These are phyloP conservation scores for Blastobotrys niveus DNA, from an alignment of 1,139 yeast species.

Conservation along the genomic window DNA sequence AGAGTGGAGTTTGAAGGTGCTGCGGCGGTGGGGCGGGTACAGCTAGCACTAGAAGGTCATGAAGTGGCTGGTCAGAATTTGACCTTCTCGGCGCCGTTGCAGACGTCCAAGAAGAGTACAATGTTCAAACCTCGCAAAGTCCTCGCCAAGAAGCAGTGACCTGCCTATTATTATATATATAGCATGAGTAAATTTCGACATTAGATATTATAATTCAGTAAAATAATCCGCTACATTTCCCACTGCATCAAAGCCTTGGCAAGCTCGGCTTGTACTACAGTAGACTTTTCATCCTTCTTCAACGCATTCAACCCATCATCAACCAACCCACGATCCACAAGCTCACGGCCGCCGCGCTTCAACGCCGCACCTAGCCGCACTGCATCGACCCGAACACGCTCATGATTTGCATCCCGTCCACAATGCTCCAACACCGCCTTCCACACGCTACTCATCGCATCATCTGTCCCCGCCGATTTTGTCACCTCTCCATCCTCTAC, in stretches of 20 bases:
- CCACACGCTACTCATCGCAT: constrained; percentile 35
- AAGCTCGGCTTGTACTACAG: constrained; percentile 24
- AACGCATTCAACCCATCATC: constrained; percentile 11
- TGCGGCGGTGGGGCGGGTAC: constrained; percentile 52
- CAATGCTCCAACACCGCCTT: constrained; percentile 30
- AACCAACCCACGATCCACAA: not conserved
- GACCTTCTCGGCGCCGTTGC: constrained; percentile 5
- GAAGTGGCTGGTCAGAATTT: constrained; percentile 24
- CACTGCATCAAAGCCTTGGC: constrained; percentile 9
- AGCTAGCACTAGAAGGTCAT: constrained; percentile 44
- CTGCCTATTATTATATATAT: no score
- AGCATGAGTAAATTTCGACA: no score
- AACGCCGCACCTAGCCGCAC: constrained; percentile 37
- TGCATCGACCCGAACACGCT: constrained; percentile 55
- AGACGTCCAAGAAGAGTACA: constrained; percentile 11
- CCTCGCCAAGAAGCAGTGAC: no score
- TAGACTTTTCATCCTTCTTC: constrained; percentile 20
- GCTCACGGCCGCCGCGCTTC: constrained; percentile 14
- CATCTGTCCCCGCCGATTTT: not conserved
- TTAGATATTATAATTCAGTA: no score
- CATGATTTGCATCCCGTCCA: constrained; percentile 47
- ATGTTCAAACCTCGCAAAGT: constrained; percentile 21
- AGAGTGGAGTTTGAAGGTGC: constrained; percentile 44
- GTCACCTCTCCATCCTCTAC: not conserved
- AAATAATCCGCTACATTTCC: no score